Conservation (phyloP, 2,329 filamentous ascomycete genomes). For the Cercospora sesami region DNA sequence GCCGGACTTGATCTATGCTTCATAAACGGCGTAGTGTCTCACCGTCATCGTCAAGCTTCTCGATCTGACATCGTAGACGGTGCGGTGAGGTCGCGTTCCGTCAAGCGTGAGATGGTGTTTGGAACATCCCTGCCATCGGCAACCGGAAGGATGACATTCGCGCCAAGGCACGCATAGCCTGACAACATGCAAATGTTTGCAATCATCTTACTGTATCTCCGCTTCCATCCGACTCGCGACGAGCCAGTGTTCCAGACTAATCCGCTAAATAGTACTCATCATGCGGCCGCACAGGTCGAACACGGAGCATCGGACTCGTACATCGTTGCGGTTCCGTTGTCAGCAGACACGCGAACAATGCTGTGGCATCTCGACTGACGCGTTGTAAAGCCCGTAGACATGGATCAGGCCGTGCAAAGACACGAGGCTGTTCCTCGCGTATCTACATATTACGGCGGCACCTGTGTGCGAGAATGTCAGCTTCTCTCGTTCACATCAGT, state of each 20-base stretch:
- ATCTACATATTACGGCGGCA: constrained; percentile 6
- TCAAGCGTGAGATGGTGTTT: neutral
- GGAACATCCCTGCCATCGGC: constrained; percentile 2
- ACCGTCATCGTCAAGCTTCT: neutral
- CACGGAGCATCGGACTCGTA: neutral
- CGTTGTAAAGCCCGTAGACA: neutral
- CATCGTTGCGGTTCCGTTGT: neutral
- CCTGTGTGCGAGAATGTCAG: neutral
- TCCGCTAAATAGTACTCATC: constrained; percentile 1
- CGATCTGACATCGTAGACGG: neutral
- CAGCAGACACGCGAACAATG: neutral
- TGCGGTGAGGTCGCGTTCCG: neutral
- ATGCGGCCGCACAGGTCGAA: constrained; percentile 3
- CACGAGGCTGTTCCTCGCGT: neutral
- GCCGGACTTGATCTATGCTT: neutral
- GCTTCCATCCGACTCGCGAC: constrained; percentile 6
- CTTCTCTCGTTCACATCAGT: neutral
- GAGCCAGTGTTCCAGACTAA: neutral
- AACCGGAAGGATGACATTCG: neutral
- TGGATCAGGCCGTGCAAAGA: constrained; percentile 6
- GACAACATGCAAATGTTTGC: neutral
- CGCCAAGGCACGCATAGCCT: neutral
- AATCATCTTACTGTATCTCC: constrained; percentile 2
- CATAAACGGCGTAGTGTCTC: neutral
- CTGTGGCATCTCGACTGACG: neutral